These are phyloP conservation scores for Vickermania ingenoplastis DNA, from an alignment of 208 protist species.

Conservation along the genomic window DNA sequence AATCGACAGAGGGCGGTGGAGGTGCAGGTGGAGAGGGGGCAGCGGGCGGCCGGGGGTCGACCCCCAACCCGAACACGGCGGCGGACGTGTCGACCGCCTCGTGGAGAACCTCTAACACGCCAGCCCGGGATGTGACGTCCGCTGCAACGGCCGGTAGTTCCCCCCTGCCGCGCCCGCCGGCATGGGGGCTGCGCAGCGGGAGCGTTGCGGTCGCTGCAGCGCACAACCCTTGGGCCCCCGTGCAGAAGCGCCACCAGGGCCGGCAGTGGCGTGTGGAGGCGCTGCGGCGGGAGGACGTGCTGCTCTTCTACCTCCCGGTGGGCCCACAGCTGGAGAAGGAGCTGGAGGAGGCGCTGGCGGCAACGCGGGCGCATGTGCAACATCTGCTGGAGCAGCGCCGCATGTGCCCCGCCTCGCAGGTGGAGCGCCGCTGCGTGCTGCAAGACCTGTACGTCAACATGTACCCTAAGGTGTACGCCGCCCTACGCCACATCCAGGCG, in stretches of 20 bases:
- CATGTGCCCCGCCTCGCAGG: constrained; percentile 30
- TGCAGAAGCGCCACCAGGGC: constrained; percentile 7
- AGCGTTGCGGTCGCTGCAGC: neutral
- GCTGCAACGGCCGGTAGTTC: too few species aligned
- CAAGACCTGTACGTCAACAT: constrained; percentile 67
- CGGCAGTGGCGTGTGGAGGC: constrained; percentile 36
- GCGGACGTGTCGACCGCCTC: neutral
- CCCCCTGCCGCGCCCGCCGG: too few species aligned
- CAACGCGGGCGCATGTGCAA: constrained; percentile 40
- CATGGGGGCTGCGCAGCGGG: neutral
- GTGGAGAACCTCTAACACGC: neutral
- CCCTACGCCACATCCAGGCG: constrained; percentile 42
- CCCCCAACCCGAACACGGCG: too few species aligned
- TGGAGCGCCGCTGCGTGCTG: constrained; percentile 35
- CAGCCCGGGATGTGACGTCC: neutral
- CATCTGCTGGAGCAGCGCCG: constrained; percentile 34
- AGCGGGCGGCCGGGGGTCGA: too few species aligned
- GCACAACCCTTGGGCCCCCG: constrained; percentile 31
- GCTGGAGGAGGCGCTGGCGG: constrained; percentile 25
- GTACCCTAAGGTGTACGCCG: constrained; percentile 56
- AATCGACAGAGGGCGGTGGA: too few species aligned
- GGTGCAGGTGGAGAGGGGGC: too few species aligned
- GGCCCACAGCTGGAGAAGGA: constrained; percentile 27
- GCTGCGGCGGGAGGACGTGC: constrained; percentile 32
- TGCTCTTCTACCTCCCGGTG: constrained; percentile 37